Conservation (phyloP, 108 stramenopile species). For the Discostella stelligeroides region DNA sequence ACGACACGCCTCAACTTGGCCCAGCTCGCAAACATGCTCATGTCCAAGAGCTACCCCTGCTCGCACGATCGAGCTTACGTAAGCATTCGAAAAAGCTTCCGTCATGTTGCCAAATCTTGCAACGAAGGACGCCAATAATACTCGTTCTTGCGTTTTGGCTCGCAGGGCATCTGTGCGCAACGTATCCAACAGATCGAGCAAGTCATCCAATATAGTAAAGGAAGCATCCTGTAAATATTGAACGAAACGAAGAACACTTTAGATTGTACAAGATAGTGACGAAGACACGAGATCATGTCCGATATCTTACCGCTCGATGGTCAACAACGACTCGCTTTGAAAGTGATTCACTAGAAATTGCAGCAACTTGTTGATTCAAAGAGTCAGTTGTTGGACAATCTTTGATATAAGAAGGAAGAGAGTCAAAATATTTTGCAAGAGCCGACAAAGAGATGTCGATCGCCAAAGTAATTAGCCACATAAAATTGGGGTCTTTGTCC, state of each 20-base stretch:
- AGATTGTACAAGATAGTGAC: background rate
- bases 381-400: slow-evolving; percentile 15
- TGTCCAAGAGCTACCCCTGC: slow-evolving; percentile 85
- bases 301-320: slow-evolving; percentile 37
- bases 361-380: slow-evolving; percentile 42
- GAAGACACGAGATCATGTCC: background rate
- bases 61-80: slow-evolving; percentile 78
- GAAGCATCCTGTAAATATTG: slow-evolving; percentile 34
- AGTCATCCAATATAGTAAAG: slow-evolving; percentile 55
- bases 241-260: background rate
- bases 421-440: slow-evolving; percentile 42
- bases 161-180: slow-evolving; percentile 63
- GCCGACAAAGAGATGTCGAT: slow-evolving; percentile 51
- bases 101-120: slow-evolving; percentile 75
- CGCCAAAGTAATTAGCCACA: slow-evolving; percentile 68
- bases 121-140: slow-evolving; percentile 67
- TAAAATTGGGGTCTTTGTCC: slow-evolving; percentile 67
- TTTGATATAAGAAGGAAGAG: slow-evolving; percentile 8
- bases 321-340: slow-evolving; percentile 52
- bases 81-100: slow-evolving; percentile 81
- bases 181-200: slow-evolving; percentile 70
- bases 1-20: slow-evolving; percentile 67
- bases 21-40: slow-evolving; percentile 78
- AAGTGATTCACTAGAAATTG: slow-evolving; percentile 60
- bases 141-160: slow-evolving; percentile 75